phyloP scores from a whole-genome alignment of 208 protist genomes.

The Acanthamoeba healyi region DNA sequence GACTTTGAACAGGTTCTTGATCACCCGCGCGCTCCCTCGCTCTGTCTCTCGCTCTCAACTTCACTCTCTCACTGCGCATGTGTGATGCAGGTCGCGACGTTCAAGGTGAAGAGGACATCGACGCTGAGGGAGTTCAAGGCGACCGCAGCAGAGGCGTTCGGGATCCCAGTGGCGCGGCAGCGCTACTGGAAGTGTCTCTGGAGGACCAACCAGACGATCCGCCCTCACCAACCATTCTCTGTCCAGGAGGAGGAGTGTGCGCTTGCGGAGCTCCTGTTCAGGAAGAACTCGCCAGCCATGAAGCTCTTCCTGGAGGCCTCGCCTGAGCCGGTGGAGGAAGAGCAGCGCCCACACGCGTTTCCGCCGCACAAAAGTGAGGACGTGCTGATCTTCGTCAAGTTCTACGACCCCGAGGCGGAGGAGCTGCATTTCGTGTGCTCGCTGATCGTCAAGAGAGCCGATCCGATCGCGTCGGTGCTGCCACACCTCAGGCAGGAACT shows the following conservation, averaged over 20 bases:
- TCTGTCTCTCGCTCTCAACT: no score
- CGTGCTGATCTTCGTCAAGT: conserved; percentile 72
- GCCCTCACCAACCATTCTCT: conserved; percentile 20
- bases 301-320: no score
- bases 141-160: background rate
- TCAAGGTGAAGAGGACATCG: conserved; percentile 42
- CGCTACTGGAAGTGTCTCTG: conserved; percentile 34
- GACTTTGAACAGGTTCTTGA: no score
- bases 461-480: conserved; percentile 57
- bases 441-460: conserved; percentile 34
- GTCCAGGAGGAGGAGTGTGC: background rate
- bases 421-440: conserved; percentile 78
- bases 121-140: background rate
- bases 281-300: background rate
- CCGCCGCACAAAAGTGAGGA: no score
- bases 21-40: no score
- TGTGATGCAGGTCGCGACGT: background rate
- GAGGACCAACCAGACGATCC: conserved; percentile 41
- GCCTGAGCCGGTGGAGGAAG: no score
- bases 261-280: background rate
- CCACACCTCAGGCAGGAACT: conserved; percentile 30
- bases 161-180: background rate
- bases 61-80: no score
- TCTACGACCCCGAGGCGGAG: conserved; percentile 73
- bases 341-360: no score